Base-by-base conservation (phyloP, 1,139 yeast species). In the Saccharomyces hybrid region DNA sequence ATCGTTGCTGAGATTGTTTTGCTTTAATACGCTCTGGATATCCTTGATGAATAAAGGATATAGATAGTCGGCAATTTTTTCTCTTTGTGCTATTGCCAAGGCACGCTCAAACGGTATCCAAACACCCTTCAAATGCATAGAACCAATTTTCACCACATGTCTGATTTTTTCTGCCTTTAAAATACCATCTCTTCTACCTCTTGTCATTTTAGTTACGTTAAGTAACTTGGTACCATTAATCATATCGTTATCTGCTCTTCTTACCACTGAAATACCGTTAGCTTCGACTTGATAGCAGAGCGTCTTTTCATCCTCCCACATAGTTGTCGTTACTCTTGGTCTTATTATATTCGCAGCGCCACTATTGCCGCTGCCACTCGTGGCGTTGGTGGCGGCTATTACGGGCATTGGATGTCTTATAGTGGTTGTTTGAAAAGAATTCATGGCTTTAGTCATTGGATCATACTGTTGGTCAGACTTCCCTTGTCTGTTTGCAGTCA, bases 31-130 rank as follows among this genome's bases (percentile, higher is more conserved):
- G 64, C 82, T 72, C 68, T 87, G 87, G 65, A 89, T 88, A 70
- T 89, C 96, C 61, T 88, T 81, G 50, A 88, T 96, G 73, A 90
- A 89, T 60, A 90, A 76, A 2, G 97, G 97, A 69, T 88, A 90
- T 61, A 90, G 78, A 62, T 85, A 71, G 68, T 89, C 96, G 49
- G 86, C 93, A 58, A 90, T 89, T 49, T 88, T 86, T 71, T 90
- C 97, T 62, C 88, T 78, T 72, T 88, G 90, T 41, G 97, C 97
- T 83, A 90, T 86, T 31, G 88, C 90, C 54, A 88, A 76, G 1
- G 97, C 97, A 52, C 97, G 77, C 62, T 89, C 96, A 70, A 88
- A 88, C 0, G 97, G 97, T 61, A 90, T 89, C 97, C 97, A 90
- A 49, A 90, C 97, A 50, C 97, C 97, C 73, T 90, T 90, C 66